Base-by-base conservation (phyloP, 345 rosid genomes). In the Abelmoschus esculentus region DNA sequence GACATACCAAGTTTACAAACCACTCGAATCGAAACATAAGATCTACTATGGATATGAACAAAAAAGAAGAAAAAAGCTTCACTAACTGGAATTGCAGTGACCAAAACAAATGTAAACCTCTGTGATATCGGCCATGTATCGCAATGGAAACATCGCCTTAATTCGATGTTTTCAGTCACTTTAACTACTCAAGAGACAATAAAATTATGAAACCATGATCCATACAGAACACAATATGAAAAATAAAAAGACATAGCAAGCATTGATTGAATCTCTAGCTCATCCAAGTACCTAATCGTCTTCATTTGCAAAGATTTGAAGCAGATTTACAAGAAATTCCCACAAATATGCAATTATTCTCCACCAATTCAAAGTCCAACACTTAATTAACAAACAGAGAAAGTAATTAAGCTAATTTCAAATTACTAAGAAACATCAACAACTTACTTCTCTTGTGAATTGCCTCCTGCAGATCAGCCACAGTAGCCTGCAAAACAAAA, bases 381-480 rank as follows among this genome's bases (percentile, higher is more conserved):
- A 63, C 15, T 19, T 42, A 42, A 63, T 42, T 63, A n/a, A 29
- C 28, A 1, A 17, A 22, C n/a, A 49, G 19, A 28, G 26, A 31
- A 18, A 17, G 29, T 18, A 7, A 32, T 54, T 54, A 53, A 36
- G 34, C 34, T 18, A 63, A 40, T 18, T 63, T 40, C 40, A 5
- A 63, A 11, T 9, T 38, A 13, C 3, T 18, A 54, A 36, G 18
- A 61, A 19, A 32, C 1, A 13, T 18, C 61, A 32, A 54, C 44
- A 26, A 79, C 84, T 76, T 73, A 91, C 99, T 88, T 85, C 89
- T 72, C 81, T 82, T 83, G 68, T 90, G 82, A 81, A 95, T 90
- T 57, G 90, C 96, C 74, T 90, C 90, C 80, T 91, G 97, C 83
- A 91, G 85, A 85, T 91, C 96, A 79, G 87, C 86, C 71, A 95